Conservation (phyloP, 768 basidiomycete species). For the Butyriboletus loyo region DNA sequence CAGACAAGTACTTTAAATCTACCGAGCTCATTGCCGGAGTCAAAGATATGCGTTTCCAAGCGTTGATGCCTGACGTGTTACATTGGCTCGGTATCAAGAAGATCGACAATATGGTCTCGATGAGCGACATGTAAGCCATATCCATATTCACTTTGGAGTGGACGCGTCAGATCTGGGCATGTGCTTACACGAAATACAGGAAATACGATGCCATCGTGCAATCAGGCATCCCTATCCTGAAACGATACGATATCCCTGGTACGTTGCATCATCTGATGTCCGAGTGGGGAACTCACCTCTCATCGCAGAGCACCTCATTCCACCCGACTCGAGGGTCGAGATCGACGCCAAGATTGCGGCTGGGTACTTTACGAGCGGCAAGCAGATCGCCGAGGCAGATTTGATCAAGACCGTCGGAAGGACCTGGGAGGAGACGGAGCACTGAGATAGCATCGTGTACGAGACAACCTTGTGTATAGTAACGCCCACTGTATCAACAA, state of each 20-base stretch:
- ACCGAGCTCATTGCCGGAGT: slow-evolving; percentile 95
- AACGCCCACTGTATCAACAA: too few relatives aligned
- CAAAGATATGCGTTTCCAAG: slow-evolving; percentile 93
- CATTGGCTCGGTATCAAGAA: slow-evolving; percentile 93
- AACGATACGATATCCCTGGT: slow-evolving; percentile 87
- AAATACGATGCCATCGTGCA: slow-evolving; percentile 95
- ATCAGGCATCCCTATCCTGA: slow-evolving; percentile 78
- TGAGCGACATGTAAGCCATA: slow-evolving; percentile 70
- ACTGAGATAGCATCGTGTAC: slow-evolving; percentile 38
- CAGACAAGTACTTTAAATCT: slow-evolving; percentile 90
- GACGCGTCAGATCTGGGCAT: not conserved
- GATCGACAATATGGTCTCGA: slow-evolving; percentile 86
- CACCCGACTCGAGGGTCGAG: slow-evolving; percentile 87
- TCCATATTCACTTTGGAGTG: slow-evolving; percentile 3
- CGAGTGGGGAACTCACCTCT: not conserved
- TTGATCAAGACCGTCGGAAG: slow-evolving; percentile 83
- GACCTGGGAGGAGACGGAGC: slow-evolving; percentile 88
- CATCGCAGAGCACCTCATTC: slow-evolving; percentile 72
- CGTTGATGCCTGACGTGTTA: slow-evolving; percentile 92
- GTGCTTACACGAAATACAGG: slow-evolving; percentile 36
- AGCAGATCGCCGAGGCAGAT: slow-evolving; percentile 74
- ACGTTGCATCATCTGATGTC: slow-evolving; percentile 14
- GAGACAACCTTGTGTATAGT: not conserved
- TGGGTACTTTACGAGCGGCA: slow-evolving; percentile 85
- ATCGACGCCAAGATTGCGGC: slow-evolving; percentile 96